Conservation (phyloP, 2,329 filamentous ascomycete species). For the Scedosporium aurantiacum region DNA sequence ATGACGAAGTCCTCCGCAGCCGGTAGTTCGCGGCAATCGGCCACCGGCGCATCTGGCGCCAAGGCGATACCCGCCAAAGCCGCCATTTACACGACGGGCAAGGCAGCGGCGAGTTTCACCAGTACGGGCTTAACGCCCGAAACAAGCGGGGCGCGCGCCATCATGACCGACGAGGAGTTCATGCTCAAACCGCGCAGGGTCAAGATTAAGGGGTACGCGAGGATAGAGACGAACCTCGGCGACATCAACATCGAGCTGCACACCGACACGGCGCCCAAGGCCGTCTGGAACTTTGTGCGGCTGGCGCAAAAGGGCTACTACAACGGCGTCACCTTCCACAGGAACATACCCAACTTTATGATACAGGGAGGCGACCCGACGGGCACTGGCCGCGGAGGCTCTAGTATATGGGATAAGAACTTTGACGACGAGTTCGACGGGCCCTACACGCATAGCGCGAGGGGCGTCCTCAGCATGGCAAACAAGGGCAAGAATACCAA, state of each 20-base stretch:
- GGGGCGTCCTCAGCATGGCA: slow-evolving; percentile 84
- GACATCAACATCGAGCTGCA: slow-evolving; percentile 81
- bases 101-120: slow-evolving; percentile 87
- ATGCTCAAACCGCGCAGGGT: slow-evolving; percentile 86
- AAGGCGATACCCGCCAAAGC: slow-evolving; percentile 67
- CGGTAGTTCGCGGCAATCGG: slow-evolving; percentile 33
- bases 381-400: slow-evolving; percentile 81
- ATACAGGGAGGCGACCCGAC: slow-evolving; percentile 93
- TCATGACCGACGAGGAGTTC: slow-evolving; percentile 89
- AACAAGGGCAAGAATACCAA: slow-evolving; percentile 99
- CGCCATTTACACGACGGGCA: slow-evolving; percentile 80
- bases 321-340: slow-evolving; percentile 71
- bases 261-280: slow-evolving; percentile 80
- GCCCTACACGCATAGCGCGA: slow-evolving; percentile 67
- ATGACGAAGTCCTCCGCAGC: slow-evolving; percentile 12
- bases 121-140: slow-evolving; percentile 88
- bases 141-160: slow-evolving; percentile 74
- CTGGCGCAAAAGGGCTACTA: slow-evolving; percentile 88
- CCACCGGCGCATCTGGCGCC: not conserved
- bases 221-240: slow-evolving; percentile 77
- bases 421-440: slow-evolving; percentile 93
- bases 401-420: slow-evolving; percentile 86
- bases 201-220: slow-evolving; percentile 81
- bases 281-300: slow-evolving; percentile 94
- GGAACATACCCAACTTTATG: slow-evolving; percentile 95